Conservation (phyloP, 805 yeast genomes). For the Candida odintsovae region DNA sequence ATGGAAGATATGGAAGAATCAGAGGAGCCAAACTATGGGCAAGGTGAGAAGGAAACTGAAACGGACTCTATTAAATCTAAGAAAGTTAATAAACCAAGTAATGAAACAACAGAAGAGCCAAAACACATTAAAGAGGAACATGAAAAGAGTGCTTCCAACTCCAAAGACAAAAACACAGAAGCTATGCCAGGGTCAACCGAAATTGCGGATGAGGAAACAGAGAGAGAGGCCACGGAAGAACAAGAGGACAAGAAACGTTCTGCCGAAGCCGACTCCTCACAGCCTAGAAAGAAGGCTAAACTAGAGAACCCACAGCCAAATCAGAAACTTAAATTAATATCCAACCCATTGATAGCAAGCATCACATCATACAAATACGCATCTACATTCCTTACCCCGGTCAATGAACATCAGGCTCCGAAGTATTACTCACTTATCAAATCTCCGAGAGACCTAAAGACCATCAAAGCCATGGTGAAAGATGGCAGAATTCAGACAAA, state of each 20-base stretch:
- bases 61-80: too few species aligned
- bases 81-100: neutral
- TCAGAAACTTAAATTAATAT: conserved; percentile 56
- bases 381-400: conserved; percentile 68
- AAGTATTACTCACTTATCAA: conserved; percentile 57
- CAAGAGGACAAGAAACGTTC: neutral
- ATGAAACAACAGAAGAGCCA: neutral
- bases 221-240: neutral
- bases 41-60: neutral
- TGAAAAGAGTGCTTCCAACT: neutral
- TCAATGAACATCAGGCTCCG: conserved; percentile 61
- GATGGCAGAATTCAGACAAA: conserved; percentile 46
- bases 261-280: conserved; percentile 7
- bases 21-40: neutral
- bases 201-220: neutral
- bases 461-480: conserved; percentile 51
- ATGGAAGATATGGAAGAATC: too few species aligned
- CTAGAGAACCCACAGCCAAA: conserved; percentile 22
- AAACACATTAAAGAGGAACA: neutral
- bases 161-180: neutral
- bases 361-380: conserved; percentile 69
- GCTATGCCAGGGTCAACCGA: neutral
- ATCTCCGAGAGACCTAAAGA: conserved; percentile 64
- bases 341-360: conserved; percentile 55
- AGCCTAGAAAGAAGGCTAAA: conserved; percentile 3